Percentiles rank a stretch among this genome's conserved stretches.
Conservation (phyloP, 2,329 filamentous ascomycete genomes). For the Celoporthe dispersa region DNA sequence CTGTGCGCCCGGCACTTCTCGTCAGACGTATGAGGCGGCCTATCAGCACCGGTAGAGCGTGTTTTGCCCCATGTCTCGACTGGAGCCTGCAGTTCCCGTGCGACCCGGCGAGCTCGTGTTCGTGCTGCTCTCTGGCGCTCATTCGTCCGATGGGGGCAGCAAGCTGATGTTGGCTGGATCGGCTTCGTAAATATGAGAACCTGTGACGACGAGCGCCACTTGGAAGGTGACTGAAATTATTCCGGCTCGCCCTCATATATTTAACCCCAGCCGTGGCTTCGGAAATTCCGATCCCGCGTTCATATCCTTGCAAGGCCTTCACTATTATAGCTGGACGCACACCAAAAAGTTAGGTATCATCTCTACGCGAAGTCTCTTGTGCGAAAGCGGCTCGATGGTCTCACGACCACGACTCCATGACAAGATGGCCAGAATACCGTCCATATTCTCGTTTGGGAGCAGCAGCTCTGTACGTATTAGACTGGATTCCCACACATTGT, state of each 20-base stretch:
- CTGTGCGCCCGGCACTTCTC: constrained; percentile 13
- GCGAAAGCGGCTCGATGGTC: no score
- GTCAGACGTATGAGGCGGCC: constrained; percentile 18
- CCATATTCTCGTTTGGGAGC: no score
- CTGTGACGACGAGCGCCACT: constrained; percentile 1
- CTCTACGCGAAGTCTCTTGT: no score
- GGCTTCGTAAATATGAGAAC: neutral
- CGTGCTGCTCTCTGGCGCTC: neutral
- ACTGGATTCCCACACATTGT: no score
- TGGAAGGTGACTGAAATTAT: neutral
- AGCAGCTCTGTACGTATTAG: no score
- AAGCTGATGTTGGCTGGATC: constrained; percentile 7
- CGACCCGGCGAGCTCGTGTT: constrained; percentile 23
- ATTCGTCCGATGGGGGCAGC: constrained; percentile 14
- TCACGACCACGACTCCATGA: no score
- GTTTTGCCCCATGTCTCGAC: constrained; percentile 13
- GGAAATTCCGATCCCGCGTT: neutral
- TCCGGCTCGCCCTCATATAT: neutral
- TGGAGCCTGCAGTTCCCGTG: constrained; percentile 17
- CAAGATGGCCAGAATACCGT: neutral
- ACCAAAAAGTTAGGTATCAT: neutral
- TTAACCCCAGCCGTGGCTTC: neutral
- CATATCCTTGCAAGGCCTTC: neutral
- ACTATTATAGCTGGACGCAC: neutral
- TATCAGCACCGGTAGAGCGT: constrained; percentile 14